Conservation (phyloP, 2,329 filamentous ascomycete species). For the Nothophoma quercina region DNA sequence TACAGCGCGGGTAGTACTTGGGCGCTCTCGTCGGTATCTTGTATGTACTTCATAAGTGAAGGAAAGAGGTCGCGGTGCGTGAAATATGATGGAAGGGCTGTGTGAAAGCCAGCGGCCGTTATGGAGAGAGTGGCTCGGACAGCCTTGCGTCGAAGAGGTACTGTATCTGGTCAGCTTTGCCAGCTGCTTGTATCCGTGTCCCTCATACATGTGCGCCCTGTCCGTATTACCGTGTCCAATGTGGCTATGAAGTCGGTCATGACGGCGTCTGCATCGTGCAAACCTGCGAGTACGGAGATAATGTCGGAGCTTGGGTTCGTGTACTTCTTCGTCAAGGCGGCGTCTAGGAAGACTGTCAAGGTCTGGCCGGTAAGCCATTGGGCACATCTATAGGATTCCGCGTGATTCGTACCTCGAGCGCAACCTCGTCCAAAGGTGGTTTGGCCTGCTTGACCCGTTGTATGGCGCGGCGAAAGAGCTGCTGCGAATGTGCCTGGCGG, state of each 20-base stretch:
- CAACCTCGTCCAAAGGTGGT: constrained; percentile 74
- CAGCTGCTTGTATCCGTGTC: background rate
- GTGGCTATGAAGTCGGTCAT: constrained; percentile 88
- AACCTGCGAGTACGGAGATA: constrained; percentile 85
- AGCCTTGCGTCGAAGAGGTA: constrained; percentile 78
- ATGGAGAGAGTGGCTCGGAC: constrained; percentile 83
- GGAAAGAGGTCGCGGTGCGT: constrained; percentile 95
- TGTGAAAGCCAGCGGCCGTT: constrained; percentile 93
- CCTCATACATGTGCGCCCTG: constrained; percentile 71
- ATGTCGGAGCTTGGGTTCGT: constrained; percentile 95
- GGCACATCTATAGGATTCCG: background rate
- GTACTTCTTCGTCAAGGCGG: constrained; percentile 86
- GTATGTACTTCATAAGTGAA: constrained; percentile 90
- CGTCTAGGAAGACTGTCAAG: constrained; percentile 84
- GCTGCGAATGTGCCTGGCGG: constrained; percentile 75
- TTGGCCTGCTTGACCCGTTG: constrained; percentile 68
- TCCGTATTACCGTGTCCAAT: constrained; percentile 83
- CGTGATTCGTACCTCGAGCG: constrained; percentile 76
- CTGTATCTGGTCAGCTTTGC: constrained; percentile 52
- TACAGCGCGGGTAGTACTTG: constrained; percentile 76
- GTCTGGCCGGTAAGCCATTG: constrained; percentile 70
- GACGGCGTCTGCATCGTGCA: constrained; percentile 85
- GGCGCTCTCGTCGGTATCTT: constrained; percentile 73
- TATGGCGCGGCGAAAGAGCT: constrained; percentile 79
- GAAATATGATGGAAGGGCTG: constrained; percentile 91